Percentiles rank a stretch among this genome's conserved stretches.
These are phyloP conservation scores for Colletotrichum coccodes DNA, from an alignment of 2,329 filamentous ascomycete species.

Conservation along the genomic window DNA sequence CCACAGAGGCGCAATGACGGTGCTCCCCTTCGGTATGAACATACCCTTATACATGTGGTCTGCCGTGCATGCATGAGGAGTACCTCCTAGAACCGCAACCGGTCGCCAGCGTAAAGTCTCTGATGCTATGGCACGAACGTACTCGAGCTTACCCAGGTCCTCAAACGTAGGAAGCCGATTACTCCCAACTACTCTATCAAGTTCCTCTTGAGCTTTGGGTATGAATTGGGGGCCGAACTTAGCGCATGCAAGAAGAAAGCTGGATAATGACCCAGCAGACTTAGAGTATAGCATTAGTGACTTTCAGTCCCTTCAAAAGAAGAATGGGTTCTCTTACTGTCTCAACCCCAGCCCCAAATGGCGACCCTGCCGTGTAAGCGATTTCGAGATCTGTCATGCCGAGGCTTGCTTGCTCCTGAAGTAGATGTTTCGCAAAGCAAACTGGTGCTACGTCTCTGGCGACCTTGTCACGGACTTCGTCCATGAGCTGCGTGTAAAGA, in stretches of 20 bases:
- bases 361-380: conserved; percentile 54
- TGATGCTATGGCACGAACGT: conserved; percentile 47
- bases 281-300: conserved; percentile 40
- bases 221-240: conserved; percentile 61
- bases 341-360: conserved; percentile 56
- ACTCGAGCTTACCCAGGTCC: conserved; percentile 45
- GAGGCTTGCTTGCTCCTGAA: conserved; percentile 49
- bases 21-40: conserved; percentile 47
- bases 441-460: conserved; percentile 42
- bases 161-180: conserved; percentile 49
- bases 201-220: conserved; percentile 50
- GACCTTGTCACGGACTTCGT: conserved; percentile 49
- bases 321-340: conserved; percentile 42
- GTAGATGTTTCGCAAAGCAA: conserved; percentile 55
- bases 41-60: conserved; percentile 53
- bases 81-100: conserved; percentile 50
- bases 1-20: conserved; percentile 53
- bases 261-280: conserved; percentile 59
- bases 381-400: conserved; percentile 54
- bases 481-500: conserved; percentile 51
- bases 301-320: background rate
- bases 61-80: conserved; percentile 57
- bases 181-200: conserved; percentile 49
- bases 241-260: conserved; percentile 62
- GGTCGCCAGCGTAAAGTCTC: conserved; percentile 54